phyloP scores from a whole-genome alignment of 345 rosid genomes.

The Passiflora organensis region DNA sequence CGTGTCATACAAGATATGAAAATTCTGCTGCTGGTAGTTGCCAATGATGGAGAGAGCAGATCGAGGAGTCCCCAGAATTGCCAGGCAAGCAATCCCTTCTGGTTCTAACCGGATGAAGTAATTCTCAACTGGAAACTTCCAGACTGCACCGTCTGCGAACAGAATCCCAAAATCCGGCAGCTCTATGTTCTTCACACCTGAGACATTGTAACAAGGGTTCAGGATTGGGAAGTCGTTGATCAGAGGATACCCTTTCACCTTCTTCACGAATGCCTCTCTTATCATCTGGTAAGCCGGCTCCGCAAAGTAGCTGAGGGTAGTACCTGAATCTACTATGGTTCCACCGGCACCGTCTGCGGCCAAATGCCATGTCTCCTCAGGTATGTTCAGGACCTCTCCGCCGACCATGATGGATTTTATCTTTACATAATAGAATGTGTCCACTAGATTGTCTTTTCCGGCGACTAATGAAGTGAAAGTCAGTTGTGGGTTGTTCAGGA shows the following conservation, averaged over 20 bases:
- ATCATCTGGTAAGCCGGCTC: constrained; percentile 64
- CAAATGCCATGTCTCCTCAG: constrained; percentile 64
- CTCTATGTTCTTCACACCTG: constrained; percentile 52
- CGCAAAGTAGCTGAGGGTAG: constrained; percentile 59
- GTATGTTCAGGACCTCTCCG: constrained; percentile 56
- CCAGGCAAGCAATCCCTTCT: constrained; percentile 69
- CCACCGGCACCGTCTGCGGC: constrained; percentile 67
- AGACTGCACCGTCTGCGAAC: constrained; percentile 69
- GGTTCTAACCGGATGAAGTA: constrained; percentile 55
- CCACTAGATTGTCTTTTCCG: constrained; percentile 49
- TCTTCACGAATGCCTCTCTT: constrained; percentile 51
- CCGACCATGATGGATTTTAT: constrained; percentile 64
- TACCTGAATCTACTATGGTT: constrained; percentile 81
- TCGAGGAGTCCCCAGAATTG: constrained; percentile 69
- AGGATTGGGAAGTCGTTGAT: constrained; percentile 49
- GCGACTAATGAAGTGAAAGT: constrained; percentile 69
- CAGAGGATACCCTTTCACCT: constrained; percentile 52
- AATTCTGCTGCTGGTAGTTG: constrained; percentile 87
- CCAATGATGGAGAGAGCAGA: constrained; percentile 83
- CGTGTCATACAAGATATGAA: constrained; percentile 69
- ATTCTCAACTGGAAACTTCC: constrained; percentile 90
- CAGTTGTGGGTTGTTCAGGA: constrained; percentile 46
- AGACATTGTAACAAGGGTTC: constrained; percentile 82
- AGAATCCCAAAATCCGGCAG: constrained; percentile 67
- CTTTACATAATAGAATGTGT: constrained; percentile 70